Evolutionary conservation across 805 yeast species (phyloP).

Genomic region (Teunomyces barrocoloradensis): DNA sequence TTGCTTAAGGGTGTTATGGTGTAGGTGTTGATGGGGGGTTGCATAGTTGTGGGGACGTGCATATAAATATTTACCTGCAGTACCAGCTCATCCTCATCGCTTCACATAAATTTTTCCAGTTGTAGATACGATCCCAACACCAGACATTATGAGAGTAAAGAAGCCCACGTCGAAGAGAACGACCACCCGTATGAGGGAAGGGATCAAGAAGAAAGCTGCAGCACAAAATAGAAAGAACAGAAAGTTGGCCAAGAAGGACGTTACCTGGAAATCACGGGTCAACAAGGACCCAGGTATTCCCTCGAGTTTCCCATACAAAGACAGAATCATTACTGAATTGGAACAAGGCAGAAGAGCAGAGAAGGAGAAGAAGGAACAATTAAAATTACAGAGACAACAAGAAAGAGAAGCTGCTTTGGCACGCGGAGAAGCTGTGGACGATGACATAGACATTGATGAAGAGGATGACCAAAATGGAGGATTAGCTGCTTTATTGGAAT

Average conservation of each 20-base stretch:
- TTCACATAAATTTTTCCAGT: neutral
- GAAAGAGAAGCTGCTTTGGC: constrained; percentile 39
- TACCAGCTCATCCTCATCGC: constrained; percentile 2
- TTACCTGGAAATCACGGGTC: constrained; percentile 85
- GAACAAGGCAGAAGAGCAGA: constrained; percentile 59
- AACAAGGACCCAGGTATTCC: constrained; percentile 96
- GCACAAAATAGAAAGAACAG: constrained; percentile 86
- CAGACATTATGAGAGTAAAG: constrained; percentile 43
- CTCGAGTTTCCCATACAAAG: constrained; percentile 90
- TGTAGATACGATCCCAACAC: neutral
- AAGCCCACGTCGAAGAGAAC: constrained; percentile 81
- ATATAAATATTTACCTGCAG: neutral
- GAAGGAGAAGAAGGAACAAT: constrained; percentile 51
- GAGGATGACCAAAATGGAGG: constrained; percentile 48
- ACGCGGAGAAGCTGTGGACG: constrained; percentile 40
- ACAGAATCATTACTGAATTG: constrained; percentile 68
- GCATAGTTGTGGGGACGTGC: no score
- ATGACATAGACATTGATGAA: constrained; percentile 34
- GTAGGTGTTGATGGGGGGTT: neutral
- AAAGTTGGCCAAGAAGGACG: constrained; percentile 81
- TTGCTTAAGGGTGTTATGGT: no score
- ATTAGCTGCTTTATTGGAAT: constrained; percentile 80
- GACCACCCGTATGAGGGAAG: constrained; percentile 92
- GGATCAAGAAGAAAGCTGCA: constrained; percentile 91
- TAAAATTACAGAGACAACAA: constrained; percentile 50